Base-by-base conservation (phyloP, 192 early-diverging fungal species). In the Coemansia sp. region DNA sequence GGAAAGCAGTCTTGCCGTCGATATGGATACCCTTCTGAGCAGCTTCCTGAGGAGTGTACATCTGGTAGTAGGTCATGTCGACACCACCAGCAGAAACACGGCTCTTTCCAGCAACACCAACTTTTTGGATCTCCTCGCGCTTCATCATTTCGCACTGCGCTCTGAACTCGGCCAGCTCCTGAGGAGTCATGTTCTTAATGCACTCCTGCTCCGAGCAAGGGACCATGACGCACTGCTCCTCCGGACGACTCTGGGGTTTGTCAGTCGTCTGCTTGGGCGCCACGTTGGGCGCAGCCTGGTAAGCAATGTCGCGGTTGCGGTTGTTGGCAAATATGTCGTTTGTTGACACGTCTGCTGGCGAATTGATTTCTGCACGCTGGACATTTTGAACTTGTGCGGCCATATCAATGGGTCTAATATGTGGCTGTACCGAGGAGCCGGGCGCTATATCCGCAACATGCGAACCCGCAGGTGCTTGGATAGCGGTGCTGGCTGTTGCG, bases 201-300 rank as follows among this genome's bases (percentile, higher is more conserved):
- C 75, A 77, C 41, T 77, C 75, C 45, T 63, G 47, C 59, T 72
- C 69, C 15, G 69, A 66, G 66, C 75, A 77, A 14, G 75, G 66
- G 32, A 77, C 69, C 75, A 67, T 67, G 1, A 52, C 52, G 66
- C 57, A 58, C 45, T 56, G 15, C 63, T 70, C 61, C 5, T 38
- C 37, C 15, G 54, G 51, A 11, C 54, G 54, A 24, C 29, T 32
- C 11, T 45, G 41, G 11, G 50, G 50, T 37, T 54, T 25, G 50
- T 21, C 14, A 7, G 45, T 41, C n/a, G 47, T 29, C 48, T 56
- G 58, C 55, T 66, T 56, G 21, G 70, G 71, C 27, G 47, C 61
- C 49, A 59, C 29, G 49, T 52, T 68, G 25, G 66, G 58, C 2
- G 56, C 65, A 2, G 21, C 15, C 48, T 69, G 69, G 57, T 27